Evolutionary conservation across 2,329 filamentous ascomycete genomes (phyloP).

Genomic region (Colletotrichum sp.): DNA sequence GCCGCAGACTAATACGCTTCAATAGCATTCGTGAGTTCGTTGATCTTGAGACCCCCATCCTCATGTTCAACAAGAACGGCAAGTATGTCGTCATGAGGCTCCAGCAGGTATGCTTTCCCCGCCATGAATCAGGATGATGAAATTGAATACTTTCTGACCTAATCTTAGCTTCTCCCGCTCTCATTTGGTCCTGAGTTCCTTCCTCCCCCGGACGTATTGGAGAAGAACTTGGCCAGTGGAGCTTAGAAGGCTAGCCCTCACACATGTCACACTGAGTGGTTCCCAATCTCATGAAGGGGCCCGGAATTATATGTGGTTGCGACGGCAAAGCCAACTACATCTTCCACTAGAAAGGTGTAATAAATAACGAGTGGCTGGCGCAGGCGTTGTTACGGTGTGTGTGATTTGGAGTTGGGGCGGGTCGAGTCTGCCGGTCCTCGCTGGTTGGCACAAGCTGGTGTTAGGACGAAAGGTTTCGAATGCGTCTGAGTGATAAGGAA

Average conservation of each 20-base stretch:
- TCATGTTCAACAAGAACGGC: constrained; percentile 90
- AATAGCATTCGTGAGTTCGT: constrained; percentile 79
- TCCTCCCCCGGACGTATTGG: constrained; percentile 37
- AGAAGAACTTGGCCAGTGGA: constrained; percentile 3
- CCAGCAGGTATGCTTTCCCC: constrained; percentile 58
- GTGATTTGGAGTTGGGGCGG: neutral
- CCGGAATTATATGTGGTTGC: neutral
- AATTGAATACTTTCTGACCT: neutral
- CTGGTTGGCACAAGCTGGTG: neutral
- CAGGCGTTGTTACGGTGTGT: neutral
- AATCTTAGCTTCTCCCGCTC: constrained; percentile 64
- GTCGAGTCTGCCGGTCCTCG: neutral
- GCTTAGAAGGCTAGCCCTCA: neutral
- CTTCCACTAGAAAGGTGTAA: neutral
- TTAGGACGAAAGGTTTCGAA: neutral
- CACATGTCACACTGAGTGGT: neutral
- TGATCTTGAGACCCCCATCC: constrained; percentile 71
- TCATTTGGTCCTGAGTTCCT: constrained; percentile 72
- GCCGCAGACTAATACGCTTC: neutral
- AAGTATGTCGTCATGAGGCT: constrained; percentile 74
- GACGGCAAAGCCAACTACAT: neutral
- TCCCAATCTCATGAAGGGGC: neutral
- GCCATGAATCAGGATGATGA: neutral
- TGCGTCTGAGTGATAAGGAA: neutral
- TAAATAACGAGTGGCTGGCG: neutral